These are phyloP conservation scores for Metschnikowia kunwiensis DNA, from an alignment of 805 yeast species.

Conservation along the genomic window DNA sequence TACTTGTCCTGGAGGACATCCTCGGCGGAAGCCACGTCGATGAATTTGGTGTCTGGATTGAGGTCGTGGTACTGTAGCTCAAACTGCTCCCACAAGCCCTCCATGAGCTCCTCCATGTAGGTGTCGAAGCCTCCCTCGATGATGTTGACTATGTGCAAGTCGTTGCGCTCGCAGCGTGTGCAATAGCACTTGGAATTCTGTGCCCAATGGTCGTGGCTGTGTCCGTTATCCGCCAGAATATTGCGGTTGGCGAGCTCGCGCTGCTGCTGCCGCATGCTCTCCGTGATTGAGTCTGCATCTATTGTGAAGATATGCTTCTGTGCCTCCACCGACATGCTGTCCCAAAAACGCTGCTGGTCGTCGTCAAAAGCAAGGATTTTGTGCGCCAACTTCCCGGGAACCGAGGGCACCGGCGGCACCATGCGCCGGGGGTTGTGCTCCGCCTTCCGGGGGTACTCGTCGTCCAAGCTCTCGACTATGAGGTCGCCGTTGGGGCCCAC, in stretches of 20 bases:
- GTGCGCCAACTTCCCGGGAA: slow-evolving; percentile 3
- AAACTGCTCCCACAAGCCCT: slow-evolving; percentile 10
- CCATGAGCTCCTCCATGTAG: slow-evolving; percentile 9
- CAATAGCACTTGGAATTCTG: slow-evolving; percentile 53
- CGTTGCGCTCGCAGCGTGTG: slow-evolving; percentile 72
- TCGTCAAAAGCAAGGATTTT: slow-evolving; percentile 13
- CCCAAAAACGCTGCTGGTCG: slow-evolving; percentile 16
- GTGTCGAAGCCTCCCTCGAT: slow-evolving; percentile 34
- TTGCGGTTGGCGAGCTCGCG: slow-evolving; percentile 4
- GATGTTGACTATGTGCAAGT: slow-evolving; percentile 45
- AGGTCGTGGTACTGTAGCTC: slow-evolving; percentile 9
- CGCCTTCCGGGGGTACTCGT: slow-evolving; percentile 16
- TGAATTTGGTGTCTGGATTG: slow-evolving; percentile 3
- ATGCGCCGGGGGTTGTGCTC: not conserved
- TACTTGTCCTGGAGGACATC: slow-evolving; percentile 2
- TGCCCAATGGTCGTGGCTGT: slow-evolving; percentile 8
- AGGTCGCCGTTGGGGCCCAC: slow-evolving; percentile 75
- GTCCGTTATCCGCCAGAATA: slow-evolving; percentile 6
- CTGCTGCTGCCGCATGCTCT: slow-evolving; percentile 44
- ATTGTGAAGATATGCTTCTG: slow-evolving; percentile 41
- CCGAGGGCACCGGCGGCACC: slow-evolving; percentile 6
- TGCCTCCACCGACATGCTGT: slow-evolving; percentile 11
- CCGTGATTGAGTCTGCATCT: slow-evolving; percentile 67
- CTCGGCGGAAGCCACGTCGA: slow-evolving; percentile 7
- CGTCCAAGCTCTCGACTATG: slow-evolving; percentile 58